Evolutionary conservation across 163 green algal species (phyloP).

Genomic region (Coccomyxa subellipsoidea): DNA sequence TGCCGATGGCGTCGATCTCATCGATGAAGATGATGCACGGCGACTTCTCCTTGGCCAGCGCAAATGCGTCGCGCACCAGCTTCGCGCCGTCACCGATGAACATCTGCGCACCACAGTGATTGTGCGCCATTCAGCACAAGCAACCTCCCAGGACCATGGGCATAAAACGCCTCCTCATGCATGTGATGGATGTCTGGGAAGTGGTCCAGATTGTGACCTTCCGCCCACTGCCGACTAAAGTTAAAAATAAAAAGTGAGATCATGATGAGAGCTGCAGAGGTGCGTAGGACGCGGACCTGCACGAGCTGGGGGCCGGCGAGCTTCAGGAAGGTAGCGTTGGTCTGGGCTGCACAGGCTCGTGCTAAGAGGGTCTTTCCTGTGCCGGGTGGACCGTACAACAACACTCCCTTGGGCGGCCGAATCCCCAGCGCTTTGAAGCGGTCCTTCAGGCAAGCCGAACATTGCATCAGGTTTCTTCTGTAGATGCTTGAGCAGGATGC

Average conservation of each 20-base stretch:
- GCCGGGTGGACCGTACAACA: conserved; percentile 57
- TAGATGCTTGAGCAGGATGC: no score
- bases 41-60: conserved; percentile 97
- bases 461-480: not conserved
- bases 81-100: conserved; percentile 99
- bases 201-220: no score
- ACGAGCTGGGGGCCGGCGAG: conserved; percentile 59
- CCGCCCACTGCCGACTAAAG: no score
- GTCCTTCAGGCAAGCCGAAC: conserved; percentile 1
- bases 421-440: conserved; percentile 93
- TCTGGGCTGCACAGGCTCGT: conserved; percentile 94
- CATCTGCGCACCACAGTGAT: conserved; percentile 71
- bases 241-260: no score
- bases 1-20: conserved; percentile 95
- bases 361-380: conserved; percentile 88
- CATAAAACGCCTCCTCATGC: no score
- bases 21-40: conserved; percentile 99
- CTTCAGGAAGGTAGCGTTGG: conserved; percentile 98
- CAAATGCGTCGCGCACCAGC: conserved; percentile 97
- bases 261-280: no score
- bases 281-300: not conserved
- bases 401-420: conserved; percentile 87
- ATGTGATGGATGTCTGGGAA: no score
- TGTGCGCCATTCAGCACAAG: not conserved
- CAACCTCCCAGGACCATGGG: no score